Evolutionary conservation across 805 yeast genomes (phyloP), one percentile per base, ranked within the genome.

Genomic region (Kodamaea kakaduensis): DNA sequence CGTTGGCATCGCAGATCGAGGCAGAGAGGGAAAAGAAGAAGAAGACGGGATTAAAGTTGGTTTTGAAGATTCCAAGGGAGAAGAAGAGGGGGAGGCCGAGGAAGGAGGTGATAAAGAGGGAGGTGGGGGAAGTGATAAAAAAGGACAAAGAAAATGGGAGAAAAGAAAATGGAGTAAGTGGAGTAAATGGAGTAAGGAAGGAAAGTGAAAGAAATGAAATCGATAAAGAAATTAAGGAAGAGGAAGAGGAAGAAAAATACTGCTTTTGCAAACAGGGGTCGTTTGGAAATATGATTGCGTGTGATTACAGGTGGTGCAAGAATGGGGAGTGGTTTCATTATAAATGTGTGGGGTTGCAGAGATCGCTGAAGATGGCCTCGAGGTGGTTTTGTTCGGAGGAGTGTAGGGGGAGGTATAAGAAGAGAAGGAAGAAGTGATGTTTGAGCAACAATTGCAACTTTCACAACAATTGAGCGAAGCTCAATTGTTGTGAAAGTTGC

Each of bases 251-350:
- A 9, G 36, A 33, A 16, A 28, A 17, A 16, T 52, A 50, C 37
- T 49, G 60, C 27, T 51, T 54, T 44, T 55, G 60, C 38, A 39
- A 40, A 14, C 60, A 55, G 43, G 50, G 47, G 1, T 55, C 60
- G 14, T 51, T 47, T 20, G 60, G 60, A n/a, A 50, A 47, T 25
- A 55, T 55, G 60, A 55, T 55, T 14, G 60, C 54, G 5, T 55
- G 60, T 20, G 60, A 55, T 27, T 41, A 52, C 38, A 58, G 52
- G 36, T 40, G 54, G 10, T 67, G 72, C 41, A 62, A 65, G 17
- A 67, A 67, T 35, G 72, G 72, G 1, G 71, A 64, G 20, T 67
- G 72, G 72, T 67, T 67, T 32, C 72, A 67, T 40, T 67, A 64
- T 44, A 66, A 65, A 38, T 67, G 72, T 42, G 71, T 67, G 17